Base-by-base conservation (phyloP, 805 yeast species). In the Candida dajiaensis region DNA sequence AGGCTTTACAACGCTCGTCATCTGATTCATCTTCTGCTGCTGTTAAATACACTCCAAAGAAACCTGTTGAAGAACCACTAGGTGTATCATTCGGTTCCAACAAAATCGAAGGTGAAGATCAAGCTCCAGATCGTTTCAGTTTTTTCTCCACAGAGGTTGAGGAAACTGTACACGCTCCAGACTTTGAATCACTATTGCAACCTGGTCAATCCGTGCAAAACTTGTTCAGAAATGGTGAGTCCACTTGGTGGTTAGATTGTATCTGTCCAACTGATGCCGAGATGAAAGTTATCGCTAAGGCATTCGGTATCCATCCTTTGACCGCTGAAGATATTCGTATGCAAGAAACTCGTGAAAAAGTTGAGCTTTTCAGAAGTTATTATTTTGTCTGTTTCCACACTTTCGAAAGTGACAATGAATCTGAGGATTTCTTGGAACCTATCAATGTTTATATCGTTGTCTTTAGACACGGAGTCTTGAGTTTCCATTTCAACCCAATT, bases 301-400 rank as follows among this genome's bases (percentile, higher is more conserved):
- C 97, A 0, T 92, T 92, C 66, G 96, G 97, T 10, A 88, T 92
- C 68, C 99, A 92, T 72, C 99, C 99, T 26, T 81, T 92, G 72
- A 92, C 99, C 0, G 89, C 97, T 1, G 99, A 92, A 69, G 99
- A 92, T 81, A 90, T 92, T 53, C 73, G 96, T 47, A 86, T 89
- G 80, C 96, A 90, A 69, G 99, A 92, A 69, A 80, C 96, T 21
- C 89, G 99, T 68, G 99, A 92, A 70, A 92, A 92, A 67, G 97
- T 92, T 26, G 99, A 92, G 68, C 72, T 92, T 51, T 92, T 92
- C 75, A 80, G 81, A 57, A 78, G 80, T 54, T 92, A 92, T 67
- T 92, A 94, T 67, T 89, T 94, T 71, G 96, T 94, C 38, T 87
- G 96, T 75, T 94, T 94, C 78, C 97, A 94, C 65, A 87, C 98